Evolutionary conservation across 495 filamentous ascomycete genomes (phyloP), one percentile per base, ranked within the genome.

Genomic region (Chaetomidium leptoderma): DNA sequence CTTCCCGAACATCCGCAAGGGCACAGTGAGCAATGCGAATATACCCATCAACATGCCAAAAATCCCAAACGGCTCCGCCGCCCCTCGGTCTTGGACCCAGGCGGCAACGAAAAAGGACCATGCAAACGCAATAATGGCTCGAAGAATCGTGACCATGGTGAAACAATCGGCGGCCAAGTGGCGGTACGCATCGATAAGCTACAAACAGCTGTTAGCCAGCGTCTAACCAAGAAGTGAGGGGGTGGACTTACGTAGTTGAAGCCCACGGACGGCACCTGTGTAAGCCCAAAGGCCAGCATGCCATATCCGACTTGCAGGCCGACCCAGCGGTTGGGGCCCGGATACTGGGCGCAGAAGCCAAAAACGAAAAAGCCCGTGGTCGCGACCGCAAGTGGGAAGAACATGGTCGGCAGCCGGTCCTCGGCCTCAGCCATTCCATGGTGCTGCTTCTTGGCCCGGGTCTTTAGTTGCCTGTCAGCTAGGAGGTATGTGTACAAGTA

Each of bases 41-140:
- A 52, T 6, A 39, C 48, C 48, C 48, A 52, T 52, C 29, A 52
- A 17, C 48, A 52, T 52, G 48, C 48, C 48, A 29, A 52, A 52
- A 13, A 52, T 52, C 13, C 35, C 35, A 29, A 52, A 52, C 0
- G 48, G 21, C 33, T 52, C 48, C 0, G 48, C 48, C 9, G 48
- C 48, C 17, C 48, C 48, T 16, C 48, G 26, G 35, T 52, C 48
- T 10, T 52, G 14, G 1, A 52, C 35, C 48, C 48, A 52, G 4
- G 33, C 21, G 4, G 48, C 48, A n/a, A 52, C 48, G 48, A 52
- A 52, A 14, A 52, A 52, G 4, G 48, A 19, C 48, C 48, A 52
- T 2, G 48, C 48, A 19, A 52, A 52, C 14, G 48, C 48, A 16
- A 52, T 39, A 23, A 52, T 6, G 23, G 48, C 13, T 0, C 48